These are phyloP conservation scores for Claviceps sp. DNA, from an alignment of 2,329 filamentous ascomycete genomes.

Conservation along the genomic window DNA sequence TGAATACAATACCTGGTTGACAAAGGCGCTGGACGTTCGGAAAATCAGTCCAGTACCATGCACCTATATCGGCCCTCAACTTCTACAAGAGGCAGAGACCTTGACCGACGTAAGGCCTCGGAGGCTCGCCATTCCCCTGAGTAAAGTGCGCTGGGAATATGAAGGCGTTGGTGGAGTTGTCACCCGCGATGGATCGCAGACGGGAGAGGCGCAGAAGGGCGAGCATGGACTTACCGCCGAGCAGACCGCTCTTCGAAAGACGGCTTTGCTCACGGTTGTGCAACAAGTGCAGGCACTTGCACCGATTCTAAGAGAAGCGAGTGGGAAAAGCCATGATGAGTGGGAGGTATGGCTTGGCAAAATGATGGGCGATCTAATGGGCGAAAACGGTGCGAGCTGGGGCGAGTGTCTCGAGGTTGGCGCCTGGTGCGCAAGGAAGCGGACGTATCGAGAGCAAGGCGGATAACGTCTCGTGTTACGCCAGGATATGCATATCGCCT, in stretches of 20 bases:
- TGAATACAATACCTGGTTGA: slow-evolving; percentile 74
- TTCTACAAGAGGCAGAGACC: slow-evolving; percentile 66
- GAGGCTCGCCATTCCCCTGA: slow-evolving; percentile 74
- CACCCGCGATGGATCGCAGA: slow-evolving; percentile 47
- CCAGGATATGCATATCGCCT: not conserved
- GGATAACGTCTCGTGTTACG: not conserved
- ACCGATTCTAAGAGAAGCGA: slow-evolving; percentile 66
- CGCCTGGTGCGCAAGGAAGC: slow-evolving; percentile 81
- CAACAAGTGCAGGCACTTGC: slow-evolving; percentile 79
- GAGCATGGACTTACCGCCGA: slow-evolving; percentile 44
- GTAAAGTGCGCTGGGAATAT: slow-evolving; percentile 76
- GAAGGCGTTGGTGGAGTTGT: slow-evolving; percentile 54
- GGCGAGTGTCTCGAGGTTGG: slow-evolving; percentile 80
- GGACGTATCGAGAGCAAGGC: not conserved
- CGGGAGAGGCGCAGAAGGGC: slow-evolving; percentile 34
- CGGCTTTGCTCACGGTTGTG: slow-evolving; percentile 68
- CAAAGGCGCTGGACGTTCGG: slow-evolving; percentile 58
- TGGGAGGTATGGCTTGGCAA: slow-evolving; percentile 83
- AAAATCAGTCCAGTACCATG: slow-evolving; percentile 65
- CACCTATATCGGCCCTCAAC: slow-evolving; percentile 58
- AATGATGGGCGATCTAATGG: slow-evolving; percentile 74
- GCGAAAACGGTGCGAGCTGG: slow-evolving; percentile 63
- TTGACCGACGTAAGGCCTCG: slow-evolving; percentile 58
- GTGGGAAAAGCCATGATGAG: slow-evolving; percentile 78
- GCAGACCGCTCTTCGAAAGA: slow-evolving; percentile 61